These are phyloP conservation scores for Pichia sp. DNA, from an alignment of 1,139 yeast genomes.

Conservation along the genomic window DNA sequence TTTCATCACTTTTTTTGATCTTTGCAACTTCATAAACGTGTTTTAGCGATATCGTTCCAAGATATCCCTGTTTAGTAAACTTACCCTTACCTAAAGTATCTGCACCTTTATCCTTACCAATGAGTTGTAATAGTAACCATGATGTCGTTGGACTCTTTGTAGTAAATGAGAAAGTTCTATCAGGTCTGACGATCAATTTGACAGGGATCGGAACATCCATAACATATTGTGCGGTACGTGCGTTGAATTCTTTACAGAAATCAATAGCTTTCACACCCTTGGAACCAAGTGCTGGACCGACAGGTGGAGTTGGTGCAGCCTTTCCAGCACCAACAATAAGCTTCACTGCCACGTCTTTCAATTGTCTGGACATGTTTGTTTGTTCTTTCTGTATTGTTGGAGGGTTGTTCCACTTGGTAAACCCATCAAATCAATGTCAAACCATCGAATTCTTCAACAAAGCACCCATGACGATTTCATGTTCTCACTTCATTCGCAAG, in stretches of 20 bases:
- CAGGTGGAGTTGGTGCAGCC: slow-evolving; percentile 99
- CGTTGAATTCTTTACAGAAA: slow-evolving; percentile 97
- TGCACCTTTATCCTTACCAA: slow-evolving; percentile 78
- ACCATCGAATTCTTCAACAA: no score
- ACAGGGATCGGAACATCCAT: slow-evolving; percentile 93
- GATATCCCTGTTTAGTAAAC: slow-evolving; percentile 36
- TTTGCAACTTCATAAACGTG: slow-evolving; percentile 94
- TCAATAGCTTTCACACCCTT: slow-evolving; percentile 99
- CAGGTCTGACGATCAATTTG: slow-evolving; percentile 80
- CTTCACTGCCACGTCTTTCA: slow-evolving; percentile 55
- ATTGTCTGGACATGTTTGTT: slow-evolving; percentile 20
- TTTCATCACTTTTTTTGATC: slow-evolving; percentile 80
- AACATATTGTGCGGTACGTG: slow-evolving; percentile 79
- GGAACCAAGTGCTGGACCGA: slow-evolving; percentile 98
- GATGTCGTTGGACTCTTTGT: slow-evolving; percentile 91
- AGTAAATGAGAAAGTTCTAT: slow-evolving; percentile 79
- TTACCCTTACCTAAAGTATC: slow-evolving; percentile 26
- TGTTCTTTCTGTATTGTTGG: no score
- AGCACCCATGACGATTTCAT: no score
- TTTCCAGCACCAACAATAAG: slow-evolving; percentile 97
- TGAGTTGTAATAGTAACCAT: slow-evolving; percentile 77
- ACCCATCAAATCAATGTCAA: no score
- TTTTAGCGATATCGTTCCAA: slow-evolving; percentile 74
- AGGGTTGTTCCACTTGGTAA: no score
- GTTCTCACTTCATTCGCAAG: no score